phyloP scores from a whole-genome alignment of 1,284 basidiomycete genomes.

The Rhodotorula sp. region DNA sequence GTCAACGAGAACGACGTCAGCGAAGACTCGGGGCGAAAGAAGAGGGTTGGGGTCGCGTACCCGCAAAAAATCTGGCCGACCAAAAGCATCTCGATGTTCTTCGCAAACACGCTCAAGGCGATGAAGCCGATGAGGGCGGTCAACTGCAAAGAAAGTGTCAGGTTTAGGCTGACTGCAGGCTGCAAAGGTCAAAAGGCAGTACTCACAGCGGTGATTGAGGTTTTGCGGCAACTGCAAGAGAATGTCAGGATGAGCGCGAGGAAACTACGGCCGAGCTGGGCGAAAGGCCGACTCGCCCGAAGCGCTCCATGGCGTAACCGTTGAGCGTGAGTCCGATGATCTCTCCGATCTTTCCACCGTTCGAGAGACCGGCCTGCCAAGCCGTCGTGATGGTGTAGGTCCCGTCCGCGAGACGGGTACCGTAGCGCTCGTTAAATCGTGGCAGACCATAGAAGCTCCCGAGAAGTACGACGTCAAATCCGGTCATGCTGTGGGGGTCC shows the following conservation, averaged over 20 bases:
- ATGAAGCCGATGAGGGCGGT: slow-evolving; percentile 47
- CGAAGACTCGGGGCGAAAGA: too few relatives aligned
- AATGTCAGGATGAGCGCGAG: too few relatives aligned
- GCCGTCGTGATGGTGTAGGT: slow-evolving; percentile 52
- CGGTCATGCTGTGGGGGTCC: slow-evolving; percentile 53
- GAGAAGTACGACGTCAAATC: slow-evolving; percentile 42
- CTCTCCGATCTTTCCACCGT: slow-evolving; percentile 46
- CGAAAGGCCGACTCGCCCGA: slow-evolving; percentile 39
- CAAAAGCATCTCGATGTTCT: slow-evolving; percentile 49
- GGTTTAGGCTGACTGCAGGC: slow-evolving; percentile 44
- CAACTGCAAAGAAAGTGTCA: slow-evolving; percentile 14
- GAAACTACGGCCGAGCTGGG: too few relatives aligned
- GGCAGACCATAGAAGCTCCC: slow-evolving; percentile 51
- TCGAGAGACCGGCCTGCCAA: slow-evolving; percentile 55
- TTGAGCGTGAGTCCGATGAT: slow-evolving; percentile 53
- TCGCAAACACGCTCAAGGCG: slow-evolving; percentile 51
- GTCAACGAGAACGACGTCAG: too few relatives aligned
- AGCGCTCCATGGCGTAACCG: slow-evolving; percentile 49
- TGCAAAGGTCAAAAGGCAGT: slow-evolving; percentile 41
- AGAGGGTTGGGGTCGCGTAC: too few relatives aligned
- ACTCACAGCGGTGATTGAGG: slow-evolving; percentile 46
- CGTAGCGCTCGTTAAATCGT: slow-evolving; percentile 42
- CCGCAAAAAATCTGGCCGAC: slow-evolving; percentile 47
- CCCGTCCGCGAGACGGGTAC: slow-evolving; percentile 26
- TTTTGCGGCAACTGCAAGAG: slow-evolving; percentile 33